phyloP scores from a whole-genome alignment of 179 eudicot genomes.

The Sideroxylon spinosum region DNA sequence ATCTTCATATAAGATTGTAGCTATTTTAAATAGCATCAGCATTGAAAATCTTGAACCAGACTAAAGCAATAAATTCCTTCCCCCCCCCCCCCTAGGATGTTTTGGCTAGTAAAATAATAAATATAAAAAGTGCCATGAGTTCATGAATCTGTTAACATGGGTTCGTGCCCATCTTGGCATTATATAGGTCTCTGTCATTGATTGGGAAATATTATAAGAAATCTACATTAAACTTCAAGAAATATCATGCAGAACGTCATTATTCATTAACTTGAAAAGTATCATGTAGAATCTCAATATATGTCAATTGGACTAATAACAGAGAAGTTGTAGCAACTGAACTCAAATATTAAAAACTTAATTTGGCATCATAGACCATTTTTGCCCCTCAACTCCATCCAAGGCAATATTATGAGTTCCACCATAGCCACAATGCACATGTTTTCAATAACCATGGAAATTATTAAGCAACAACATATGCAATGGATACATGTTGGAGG shows the following conservation, averaged over 20 bases:
- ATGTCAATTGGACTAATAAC: background rate
- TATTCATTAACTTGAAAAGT: background rate
- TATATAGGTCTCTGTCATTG: background rate
- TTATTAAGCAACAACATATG: background rate
- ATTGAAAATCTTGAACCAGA: no score
- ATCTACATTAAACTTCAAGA: background rate
- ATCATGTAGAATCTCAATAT: no score
- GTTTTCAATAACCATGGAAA: background rate
- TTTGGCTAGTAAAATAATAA: background rate
- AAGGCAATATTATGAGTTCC: background rate
- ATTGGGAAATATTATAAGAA: background rate
- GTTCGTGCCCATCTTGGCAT: background rate
- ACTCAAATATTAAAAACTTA: background rate
- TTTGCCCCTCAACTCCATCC: background rate
- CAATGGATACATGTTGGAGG: background rate
- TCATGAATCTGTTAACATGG: background rate
- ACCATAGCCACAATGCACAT: background rate
- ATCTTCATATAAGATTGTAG: no score
- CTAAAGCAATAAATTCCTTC: no score
- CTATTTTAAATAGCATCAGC: no score
- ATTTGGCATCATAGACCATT: background rate
- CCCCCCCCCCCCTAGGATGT: no score
- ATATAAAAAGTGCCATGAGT: background rate
- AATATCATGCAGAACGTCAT: conserved; percentile 5
- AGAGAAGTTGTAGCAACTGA: background rate